phyloP scores from a whole-genome alignment of 768 basidiomycete species.

The Suillus hirtellus region DNA sequence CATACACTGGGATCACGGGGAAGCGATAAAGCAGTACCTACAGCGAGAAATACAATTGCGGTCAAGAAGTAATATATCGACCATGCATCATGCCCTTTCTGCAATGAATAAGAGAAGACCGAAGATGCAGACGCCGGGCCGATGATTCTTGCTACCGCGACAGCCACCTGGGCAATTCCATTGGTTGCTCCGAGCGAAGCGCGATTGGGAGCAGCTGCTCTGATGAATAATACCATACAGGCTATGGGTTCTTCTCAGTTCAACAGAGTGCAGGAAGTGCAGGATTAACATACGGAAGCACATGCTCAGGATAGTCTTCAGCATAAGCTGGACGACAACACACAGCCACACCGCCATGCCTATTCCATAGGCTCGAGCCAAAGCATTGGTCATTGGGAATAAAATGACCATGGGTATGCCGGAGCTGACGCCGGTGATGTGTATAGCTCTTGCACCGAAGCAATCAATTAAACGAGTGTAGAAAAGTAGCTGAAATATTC shows the following conservation, averaged over 20 bases:
- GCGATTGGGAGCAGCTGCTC: slow-evolving; percentile 6
- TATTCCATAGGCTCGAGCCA: slow-evolving; percentile 25
- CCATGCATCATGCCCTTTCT: background rate
- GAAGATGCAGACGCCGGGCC: background rate
- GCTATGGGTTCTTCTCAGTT: background rate
- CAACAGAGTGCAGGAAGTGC: background rate
- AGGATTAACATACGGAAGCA: slow-evolving; percentile 29
- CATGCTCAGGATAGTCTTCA: slow-evolving; percentile 28
- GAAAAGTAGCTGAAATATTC: slow-evolving; percentile 58
- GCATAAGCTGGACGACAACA: slow-evolving; percentile 26
- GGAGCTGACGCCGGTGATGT: slow-evolving; percentile 26
- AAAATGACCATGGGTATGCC: slow-evolving; percentile 31
- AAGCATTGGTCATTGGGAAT: slow-evolving; percentile 32
- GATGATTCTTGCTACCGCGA: background rate
- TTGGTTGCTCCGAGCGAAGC: background rate
- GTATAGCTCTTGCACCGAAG: slow-evolving; percentile 48
- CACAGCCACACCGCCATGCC: slow-evolving; percentile 27
- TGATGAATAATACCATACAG: background rate
- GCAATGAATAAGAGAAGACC: background rate
- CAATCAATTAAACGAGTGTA: slow-evolving; percentile 57
- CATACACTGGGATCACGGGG: background rate
- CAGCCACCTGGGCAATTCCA: background rate
- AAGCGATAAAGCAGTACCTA: background rate
- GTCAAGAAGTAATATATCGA: background rate
- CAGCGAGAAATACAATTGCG: background rate